These are phyloP conservation scores for Lichtheimia ornata DNA, from an alignment of 371 early-diverging fungal genomes.

Conservation along the genomic window DNA sequence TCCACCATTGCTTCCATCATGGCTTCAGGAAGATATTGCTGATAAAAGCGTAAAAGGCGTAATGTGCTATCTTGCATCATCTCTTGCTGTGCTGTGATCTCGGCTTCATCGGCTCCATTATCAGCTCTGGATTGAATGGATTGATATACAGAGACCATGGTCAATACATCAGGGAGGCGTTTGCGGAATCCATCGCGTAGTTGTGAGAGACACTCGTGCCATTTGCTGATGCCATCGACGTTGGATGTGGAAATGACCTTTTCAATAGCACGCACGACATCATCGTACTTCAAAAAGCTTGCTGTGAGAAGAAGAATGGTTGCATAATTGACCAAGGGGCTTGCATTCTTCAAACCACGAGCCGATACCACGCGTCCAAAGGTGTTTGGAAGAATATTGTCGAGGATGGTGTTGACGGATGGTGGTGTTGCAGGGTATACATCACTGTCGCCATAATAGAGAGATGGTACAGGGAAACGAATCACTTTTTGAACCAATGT, in stretches of 20 bases:
- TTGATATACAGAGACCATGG: constrained; percentile 42
- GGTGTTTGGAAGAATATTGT: constrained; percentile 71
- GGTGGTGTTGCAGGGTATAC: constrained; percentile 65
- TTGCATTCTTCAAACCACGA: constrained; percentile 71
- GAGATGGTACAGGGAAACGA: constrained; percentile 68
- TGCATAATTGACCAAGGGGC: constrained; percentile 68
- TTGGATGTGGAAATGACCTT: constrained; percentile 28
- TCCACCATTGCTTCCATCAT: constrained; percentile 75
- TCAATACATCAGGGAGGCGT: constrained; percentile 76
- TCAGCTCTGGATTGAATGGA: background rate
- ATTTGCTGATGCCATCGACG: constrained; percentile 21
- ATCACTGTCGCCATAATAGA: constrained; percentile 49
- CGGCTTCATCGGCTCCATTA: constrained; percentile 18
- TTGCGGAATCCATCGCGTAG: constrained; percentile 65
- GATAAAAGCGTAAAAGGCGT: constrained; percentile 68
- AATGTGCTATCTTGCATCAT: constrained; percentile 59
- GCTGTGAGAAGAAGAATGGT: constrained; percentile 60
- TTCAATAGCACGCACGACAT: constrained; percentile 36
- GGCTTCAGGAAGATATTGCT: constrained; percentile 65
- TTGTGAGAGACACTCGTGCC: constrained; percentile 34
- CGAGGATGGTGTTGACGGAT: constrained; percentile 51
- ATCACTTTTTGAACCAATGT: constrained; percentile 71
- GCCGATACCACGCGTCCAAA: constrained; percentile 59
- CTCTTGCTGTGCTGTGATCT: constrained; percentile 38
- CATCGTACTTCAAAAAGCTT: constrained; percentile 65